Evolutionary conservation across 768 basidiomycete genomes (phyloP).

Genomic region (Suillus ampliporus): DNA sequence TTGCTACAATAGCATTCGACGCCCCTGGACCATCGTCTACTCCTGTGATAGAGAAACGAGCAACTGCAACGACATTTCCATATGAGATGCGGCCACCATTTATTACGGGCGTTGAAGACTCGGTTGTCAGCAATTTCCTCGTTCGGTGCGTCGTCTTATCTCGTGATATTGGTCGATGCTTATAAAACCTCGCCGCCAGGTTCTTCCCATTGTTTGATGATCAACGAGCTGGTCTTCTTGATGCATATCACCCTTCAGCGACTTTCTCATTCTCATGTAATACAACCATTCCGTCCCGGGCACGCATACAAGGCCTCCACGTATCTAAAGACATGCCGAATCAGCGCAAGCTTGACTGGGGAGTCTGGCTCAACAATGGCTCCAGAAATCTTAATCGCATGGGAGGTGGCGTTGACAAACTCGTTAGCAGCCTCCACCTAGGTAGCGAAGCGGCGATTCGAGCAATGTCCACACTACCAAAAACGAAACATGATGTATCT

Average conservation of each 20-base stretch:
- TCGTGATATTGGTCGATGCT: conserved; percentile 6
- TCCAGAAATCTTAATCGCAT: conserved; percentile 83
- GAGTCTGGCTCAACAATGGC: conserved; percentile 62
- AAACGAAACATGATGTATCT: conserved; percentile 82
- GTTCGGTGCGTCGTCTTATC: conserved; percentile 57
- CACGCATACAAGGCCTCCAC: conserved; percentile 74
- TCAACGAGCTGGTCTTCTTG: conserved; percentile 66
- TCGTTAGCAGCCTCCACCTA: conserved; percentile 69
- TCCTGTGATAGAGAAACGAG: conserved; percentile 43
- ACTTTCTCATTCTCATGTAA: conserved; percentile 92
- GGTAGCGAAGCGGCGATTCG: conserved; percentile 69
- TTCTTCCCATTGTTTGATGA: conserved; percentile 88
- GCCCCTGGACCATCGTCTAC: conserved; percentile 59
- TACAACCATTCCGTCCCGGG: conserved; percentile 80
- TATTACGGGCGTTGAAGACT: conserved; percentile 73
- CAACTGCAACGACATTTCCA: conserved; percentile 78
- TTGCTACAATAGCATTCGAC: conserved; percentile 80
- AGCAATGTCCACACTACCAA: conserved; percentile 68
- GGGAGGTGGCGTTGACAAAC: conserved; percentile 62
- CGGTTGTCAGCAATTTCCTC: conserved; percentile 77
- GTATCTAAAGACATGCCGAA: conserved; percentile 71
- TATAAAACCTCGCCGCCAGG: conserved; percentile 44
- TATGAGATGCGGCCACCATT: conserved; percentile 74
- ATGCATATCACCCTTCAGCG: conserved; percentile 84
- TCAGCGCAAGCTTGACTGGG: conserved; percentile 84